Percentiles rank a stretch among this genome's conserved stretches.
phyloP scores from a whole-genome alignment of 2,329 filamentous ascomycete species.

The Ophiostoma novo-ulmi region DNA sequence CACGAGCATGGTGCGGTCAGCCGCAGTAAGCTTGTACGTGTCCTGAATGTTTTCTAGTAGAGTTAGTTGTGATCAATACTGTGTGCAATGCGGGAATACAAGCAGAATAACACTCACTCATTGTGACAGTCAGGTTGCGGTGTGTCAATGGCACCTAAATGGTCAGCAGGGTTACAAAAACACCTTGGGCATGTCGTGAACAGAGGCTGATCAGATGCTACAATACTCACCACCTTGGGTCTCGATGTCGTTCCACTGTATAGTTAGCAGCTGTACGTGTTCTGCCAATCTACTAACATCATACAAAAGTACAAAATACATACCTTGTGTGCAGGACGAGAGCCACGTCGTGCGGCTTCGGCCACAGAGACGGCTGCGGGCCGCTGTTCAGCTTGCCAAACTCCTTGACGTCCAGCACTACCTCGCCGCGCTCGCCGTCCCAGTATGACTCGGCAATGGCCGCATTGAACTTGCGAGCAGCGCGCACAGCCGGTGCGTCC shows the following conservation, averaged over 20 bases:
- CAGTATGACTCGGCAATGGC: constrained; percentile 86
- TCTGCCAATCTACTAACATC: too few relatives aligned
- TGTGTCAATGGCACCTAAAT: constrained; percentile 69
- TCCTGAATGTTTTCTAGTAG: constrained; percentile 63
- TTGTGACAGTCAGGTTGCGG: constrained; percentile 72
- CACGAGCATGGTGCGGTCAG: constrained; percentile 76
- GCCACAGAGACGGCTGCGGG: constrained; percentile 38
- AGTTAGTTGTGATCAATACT: neutral
- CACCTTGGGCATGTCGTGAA: neutral
- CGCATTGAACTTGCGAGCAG: constrained; percentile 71
- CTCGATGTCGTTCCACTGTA: constrained; percentile 70
- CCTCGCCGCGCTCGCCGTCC: constrained; percentile 58
- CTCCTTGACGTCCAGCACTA: constrained; percentile 74
- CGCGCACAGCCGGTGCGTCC: constrained; percentile 66
- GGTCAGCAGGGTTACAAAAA: neutral
- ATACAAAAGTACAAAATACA: constrained; percentile 26
- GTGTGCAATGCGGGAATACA: neutral
- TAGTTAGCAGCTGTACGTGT: neutral
- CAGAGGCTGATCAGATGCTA: neutral
- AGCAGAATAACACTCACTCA: constrained; percentile 49
- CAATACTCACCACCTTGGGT: constrained; percentile 66
- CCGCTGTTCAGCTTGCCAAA: constrained; percentile 55
- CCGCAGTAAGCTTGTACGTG: constrained; percentile 66
- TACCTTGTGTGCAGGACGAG: constrained; percentile 70
- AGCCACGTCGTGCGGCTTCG: constrained; percentile 72